A percentile compares a stretch with the other conserved stretches of the same genome.
phyloP scores from a whole-genome alignment of 2,329 filamentous ascomycete species.

The Claviceps sp. region DNA sequence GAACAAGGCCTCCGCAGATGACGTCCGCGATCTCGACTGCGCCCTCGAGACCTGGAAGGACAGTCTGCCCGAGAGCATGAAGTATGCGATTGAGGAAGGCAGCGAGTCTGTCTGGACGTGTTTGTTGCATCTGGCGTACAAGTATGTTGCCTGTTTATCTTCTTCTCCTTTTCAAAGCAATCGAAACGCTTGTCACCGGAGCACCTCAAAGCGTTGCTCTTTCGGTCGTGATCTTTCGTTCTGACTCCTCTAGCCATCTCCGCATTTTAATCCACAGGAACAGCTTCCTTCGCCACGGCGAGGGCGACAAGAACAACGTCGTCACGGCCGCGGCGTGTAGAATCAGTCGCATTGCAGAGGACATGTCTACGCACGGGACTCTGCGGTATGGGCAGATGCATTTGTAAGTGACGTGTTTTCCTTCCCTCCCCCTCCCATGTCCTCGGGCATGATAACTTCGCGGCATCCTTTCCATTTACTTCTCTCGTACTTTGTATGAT shows the following conservation, averaged over 20 bases:
- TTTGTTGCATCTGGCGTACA: constrained; percentile 24
- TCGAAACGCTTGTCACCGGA: too few species aligned
- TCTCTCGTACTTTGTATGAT: too few species aligned
- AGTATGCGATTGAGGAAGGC: constrained; percentile 17
- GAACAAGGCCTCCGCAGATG: constrained; percentile 13
- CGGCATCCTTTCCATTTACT: too few species aligned
- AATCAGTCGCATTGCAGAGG: constrained; percentile 24
- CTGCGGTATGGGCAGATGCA: constrained; percentile 26
- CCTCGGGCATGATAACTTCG: too few species aligned
- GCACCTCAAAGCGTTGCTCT: too few species aligned
- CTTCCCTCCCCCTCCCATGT: too few species aligned
- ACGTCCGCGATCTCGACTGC: constrained; percentile 16
- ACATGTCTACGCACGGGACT: constrained; percentile 22
- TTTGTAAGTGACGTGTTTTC: constrained; percentile 12
- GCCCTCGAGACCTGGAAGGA: constrained; percentile 21
- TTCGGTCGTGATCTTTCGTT: neutral
- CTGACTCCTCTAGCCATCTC: constrained; percentile 14
- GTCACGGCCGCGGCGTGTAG: constrained; percentile 20
- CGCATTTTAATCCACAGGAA: constrained; percentile 23
- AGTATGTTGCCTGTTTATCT: constrained; percentile 12
- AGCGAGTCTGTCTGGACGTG: constrained; percentile 22
- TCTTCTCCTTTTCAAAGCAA: too few species aligned
- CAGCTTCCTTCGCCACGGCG: constrained; percentile 17
- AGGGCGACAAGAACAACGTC: constrained; percentile 15
- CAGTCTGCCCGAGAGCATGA: constrained; percentile 19